Evolutionary conservation across 2,329 filamentous ascomycete species (phyloP), one percentile per base, ranked within the genome.

Genomic region (Cladophialophora psammophila): DNA sequence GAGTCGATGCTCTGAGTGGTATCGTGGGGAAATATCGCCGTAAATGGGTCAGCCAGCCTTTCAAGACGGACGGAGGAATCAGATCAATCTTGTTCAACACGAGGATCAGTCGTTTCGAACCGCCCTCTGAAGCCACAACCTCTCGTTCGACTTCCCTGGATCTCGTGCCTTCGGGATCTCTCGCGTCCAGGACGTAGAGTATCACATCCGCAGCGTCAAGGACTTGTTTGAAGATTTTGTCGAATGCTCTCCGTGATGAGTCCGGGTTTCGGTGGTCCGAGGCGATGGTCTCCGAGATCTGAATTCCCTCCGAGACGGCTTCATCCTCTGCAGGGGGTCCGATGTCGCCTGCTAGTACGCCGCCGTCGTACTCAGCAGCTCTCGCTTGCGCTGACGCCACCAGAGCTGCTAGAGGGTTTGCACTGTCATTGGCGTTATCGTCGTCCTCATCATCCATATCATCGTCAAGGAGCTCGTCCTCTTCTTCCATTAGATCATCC

Each of bases 71-170:
- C 26, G 92, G 88, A 2, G 94, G 94, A 54, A 97, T 87, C 64
- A 97, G 86, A 78, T 97, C 94, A 77, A 96, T 94, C 87, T 97
- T 97, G 89, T 97, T 97, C 72, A 97, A 84, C 65, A 97, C 88
- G 66, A 97, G 88, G 67, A 97, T 96, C 66, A 97, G 85, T 60
- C 94, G 87, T 84, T 97, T 97, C 72, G 90, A 90, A 64, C 91
- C 91, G 34, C 86, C 86, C 13, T 92, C 91, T 9, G 92, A 90
- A n/a, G 93, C 90, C 91, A 96, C 94, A 78, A 97, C 89, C 80
- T 91, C 90, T 69, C 92, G 90, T 84, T 97, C 94, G 53, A 97
- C 91, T 72, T 96, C 93, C 76, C 90, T 91, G 42, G 94, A 97
- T 71, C 94, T 87, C 35, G 94, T 97, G 66, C 93, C 92, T 78